Evolutionary conservation across 2,329 filamentous ascomycete genomes (phyloP).

Genomic region (Zarea fungicola): DNA sequence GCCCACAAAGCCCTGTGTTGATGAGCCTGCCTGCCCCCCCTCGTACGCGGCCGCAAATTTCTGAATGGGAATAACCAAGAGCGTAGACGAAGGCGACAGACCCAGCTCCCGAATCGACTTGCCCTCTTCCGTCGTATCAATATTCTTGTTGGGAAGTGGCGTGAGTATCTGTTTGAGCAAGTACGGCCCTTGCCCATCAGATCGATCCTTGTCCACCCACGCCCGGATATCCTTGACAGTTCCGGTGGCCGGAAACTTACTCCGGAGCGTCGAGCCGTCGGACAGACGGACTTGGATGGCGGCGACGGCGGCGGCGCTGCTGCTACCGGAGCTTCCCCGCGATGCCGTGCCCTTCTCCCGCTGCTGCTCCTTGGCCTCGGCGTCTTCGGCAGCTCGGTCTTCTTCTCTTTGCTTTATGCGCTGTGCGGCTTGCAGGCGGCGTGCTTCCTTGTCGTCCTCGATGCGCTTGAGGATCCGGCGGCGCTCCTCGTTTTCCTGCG

Average conservation of each 20-base stretch:
- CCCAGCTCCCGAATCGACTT: conserved; percentile 63
- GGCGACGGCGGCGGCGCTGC: conserved; percentile 26
- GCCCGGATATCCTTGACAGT: conserved; percentile 65
- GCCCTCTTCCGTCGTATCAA: conserved; percentile 71
- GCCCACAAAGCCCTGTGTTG: conserved; percentile 14
- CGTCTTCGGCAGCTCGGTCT: conserved; percentile 24
- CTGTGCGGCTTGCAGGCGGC: conserved; percentile 51
- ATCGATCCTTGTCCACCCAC: conserved; percentile 67
- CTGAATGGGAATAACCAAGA: conserved; percentile 71
- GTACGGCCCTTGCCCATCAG: conserved; percentile 60
- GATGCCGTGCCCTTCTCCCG: conserved; percentile 27
- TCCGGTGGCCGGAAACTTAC: conserved; percentile 59
- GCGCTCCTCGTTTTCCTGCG: conserved; percentile 62
- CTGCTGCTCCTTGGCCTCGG: conserved; percentile 24
- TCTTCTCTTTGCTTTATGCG: conserved; percentile 38
- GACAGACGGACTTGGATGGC: conserved; percentile 76
- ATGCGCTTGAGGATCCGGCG: conserved; percentile 69
- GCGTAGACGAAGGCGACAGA: conserved; percentile 71
- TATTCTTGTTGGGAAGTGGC: conserved; percentile 67
- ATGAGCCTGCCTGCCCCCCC: too few relatives aligned
- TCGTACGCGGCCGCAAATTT: conserved; percentile 39
- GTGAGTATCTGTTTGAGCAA: conserved; percentile 80
- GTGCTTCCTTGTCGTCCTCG: conserved; percentile 68
- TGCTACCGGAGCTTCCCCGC: conserved; percentile 21
- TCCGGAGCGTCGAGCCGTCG: conserved; percentile 74